Evolutionary conservation across 495 filamentous ascomycete species (phyloP).

Genomic region (Podospora pseudopauciseta): DNA sequence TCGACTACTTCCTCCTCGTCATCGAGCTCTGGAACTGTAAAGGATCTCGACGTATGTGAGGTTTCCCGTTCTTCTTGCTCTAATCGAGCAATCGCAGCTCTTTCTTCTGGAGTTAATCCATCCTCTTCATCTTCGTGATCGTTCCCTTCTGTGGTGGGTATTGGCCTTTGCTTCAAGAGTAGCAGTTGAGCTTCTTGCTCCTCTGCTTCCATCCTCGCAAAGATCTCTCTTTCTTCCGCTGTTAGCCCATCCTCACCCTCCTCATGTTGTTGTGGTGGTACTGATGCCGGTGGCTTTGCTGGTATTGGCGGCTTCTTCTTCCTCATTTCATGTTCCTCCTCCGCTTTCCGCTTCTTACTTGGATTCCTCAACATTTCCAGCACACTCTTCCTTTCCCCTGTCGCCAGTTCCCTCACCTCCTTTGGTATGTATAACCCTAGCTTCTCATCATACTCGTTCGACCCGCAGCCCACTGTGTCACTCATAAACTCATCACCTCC

Average conservation of each 20-base stretch:
- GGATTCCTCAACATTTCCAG: constrained; percentile 49
- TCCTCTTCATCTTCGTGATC: background rate
- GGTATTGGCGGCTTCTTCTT: background rate
- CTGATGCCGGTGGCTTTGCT: background rate
- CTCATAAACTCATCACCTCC: constrained; percentile 50
- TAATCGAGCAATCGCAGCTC: background rate
- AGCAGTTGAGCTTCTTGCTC: background rate
- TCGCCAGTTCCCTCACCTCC: constrained; percentile 40
- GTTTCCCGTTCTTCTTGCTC: background rate
- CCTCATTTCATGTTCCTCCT: constrained; percentile 4
- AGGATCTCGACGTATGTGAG: background rate
- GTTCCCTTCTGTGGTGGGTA: background rate
- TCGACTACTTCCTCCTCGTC: no score
- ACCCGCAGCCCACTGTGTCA: constrained; percentile 56
- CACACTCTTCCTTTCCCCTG: constrained; percentile 31
- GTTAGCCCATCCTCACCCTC: background rate
- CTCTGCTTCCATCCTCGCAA: background rate
- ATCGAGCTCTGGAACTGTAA: no score
- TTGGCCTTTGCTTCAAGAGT: background rate
- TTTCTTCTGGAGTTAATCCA: background rate
- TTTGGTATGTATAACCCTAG: constrained; percentile 43
- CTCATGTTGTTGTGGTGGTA: background rate
- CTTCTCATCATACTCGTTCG: constrained; percentile 46
- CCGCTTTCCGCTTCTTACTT: constrained; percentile 34
- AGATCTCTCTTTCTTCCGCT: background rate